Percentiles rank a stretch among this genome's conserved stretches.
Conservation (phyloP, 1,284 basidiomycete species). For the Ustilago sp. region DNA sequence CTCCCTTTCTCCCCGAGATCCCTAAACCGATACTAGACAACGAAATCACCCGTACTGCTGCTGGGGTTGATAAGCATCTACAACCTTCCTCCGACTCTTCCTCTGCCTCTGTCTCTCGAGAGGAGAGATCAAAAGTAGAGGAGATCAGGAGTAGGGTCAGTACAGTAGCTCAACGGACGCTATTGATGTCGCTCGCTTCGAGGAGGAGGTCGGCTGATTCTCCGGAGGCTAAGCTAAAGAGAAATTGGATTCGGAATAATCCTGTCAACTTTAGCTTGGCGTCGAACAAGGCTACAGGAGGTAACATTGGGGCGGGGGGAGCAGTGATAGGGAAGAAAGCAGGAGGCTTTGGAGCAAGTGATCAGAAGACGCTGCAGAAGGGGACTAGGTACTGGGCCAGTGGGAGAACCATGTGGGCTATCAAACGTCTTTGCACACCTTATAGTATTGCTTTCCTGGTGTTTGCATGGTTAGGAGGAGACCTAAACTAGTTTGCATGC, state of each 20-base stretch:
- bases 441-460: constrained; percentile 66
- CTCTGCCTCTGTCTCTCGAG: not conserved
- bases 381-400: constrained; percentile 51
- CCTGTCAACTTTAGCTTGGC: constrained; percentile 45
- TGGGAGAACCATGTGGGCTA: constrained; percentile 56
- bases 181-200: constrained; percentile 43
- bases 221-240: constrained; percentile 41
- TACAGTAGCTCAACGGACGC: constrained; percentile 36
- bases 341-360: constrained; percentile 25
- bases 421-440: constrained; percentile 59
- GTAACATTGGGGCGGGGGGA: not conserved
- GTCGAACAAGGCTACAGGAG: not conserved
- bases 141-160: constrained; percentile 21
- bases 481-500: constrained; percentile 37
- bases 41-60: constrained; percentile 23
- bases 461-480: constrained; percentile 68
- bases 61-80: constrained; percentile 33
- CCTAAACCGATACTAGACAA: constrained; percentile 37
- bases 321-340: constrained; percentile 1
- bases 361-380: constrained; percentile 31
- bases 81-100: constrained; percentile 9
- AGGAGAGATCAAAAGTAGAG: not conserved
- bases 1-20: constrained; percentile 55
- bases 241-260: constrained; percentile 43
- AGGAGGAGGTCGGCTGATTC: constrained; percentile 23